phyloP scores from a whole-genome alignment of 805 yeast genomes.

The Sugiyamaella smithiae region DNA sequence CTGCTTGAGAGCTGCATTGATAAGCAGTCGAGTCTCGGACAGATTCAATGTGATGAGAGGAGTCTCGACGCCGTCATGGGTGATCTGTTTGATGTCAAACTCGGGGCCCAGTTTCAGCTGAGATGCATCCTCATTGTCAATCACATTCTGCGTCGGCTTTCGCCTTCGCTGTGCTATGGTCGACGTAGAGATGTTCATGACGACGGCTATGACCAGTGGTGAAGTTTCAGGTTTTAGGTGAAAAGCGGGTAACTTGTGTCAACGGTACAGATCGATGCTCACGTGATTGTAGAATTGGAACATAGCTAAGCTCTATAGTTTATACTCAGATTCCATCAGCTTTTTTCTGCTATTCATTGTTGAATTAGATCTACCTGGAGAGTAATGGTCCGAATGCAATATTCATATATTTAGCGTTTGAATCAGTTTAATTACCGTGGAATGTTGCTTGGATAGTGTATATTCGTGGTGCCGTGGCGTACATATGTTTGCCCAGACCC shows the following conservation, averaged over 20 bases:
- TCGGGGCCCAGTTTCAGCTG: constrained; percentile 87
- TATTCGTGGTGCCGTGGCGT: too few relatives aligned
- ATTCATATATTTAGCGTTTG: too few relatives aligned
- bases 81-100: constrained; percentile 74
- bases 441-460: too few relatives aligned
- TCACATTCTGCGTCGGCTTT: constrained; percentile 56
- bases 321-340: too few relatives aligned
- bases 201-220: constrained; percentile 1
- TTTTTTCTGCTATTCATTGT: too few relatives aligned
- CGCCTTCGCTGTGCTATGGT: constrained; percentile 84
- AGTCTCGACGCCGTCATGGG: constrained; percentile 74
- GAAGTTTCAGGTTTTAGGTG: not conserved
- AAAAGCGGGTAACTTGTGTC: not conserved
- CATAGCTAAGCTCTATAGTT: too few relatives aligned
- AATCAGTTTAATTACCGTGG: too few relatives aligned
- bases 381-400: too few relatives aligned
- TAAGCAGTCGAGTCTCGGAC: constrained; percentile 84
- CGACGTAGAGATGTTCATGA: constrained; percentile 85
- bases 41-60: constrained; percentile 81
- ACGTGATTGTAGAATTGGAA: not conserved
- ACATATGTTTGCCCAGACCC: too few relatives aligned
- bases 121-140: constrained; percentile 92
- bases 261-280: not conserved
- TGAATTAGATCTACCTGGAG: too few relatives aligned
- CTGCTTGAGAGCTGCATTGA: constrained; percentile 84